Evolutionary conservation across 257 asterid genomes (phyloP).

Genomic region (Salvia hispanica): DNA sequence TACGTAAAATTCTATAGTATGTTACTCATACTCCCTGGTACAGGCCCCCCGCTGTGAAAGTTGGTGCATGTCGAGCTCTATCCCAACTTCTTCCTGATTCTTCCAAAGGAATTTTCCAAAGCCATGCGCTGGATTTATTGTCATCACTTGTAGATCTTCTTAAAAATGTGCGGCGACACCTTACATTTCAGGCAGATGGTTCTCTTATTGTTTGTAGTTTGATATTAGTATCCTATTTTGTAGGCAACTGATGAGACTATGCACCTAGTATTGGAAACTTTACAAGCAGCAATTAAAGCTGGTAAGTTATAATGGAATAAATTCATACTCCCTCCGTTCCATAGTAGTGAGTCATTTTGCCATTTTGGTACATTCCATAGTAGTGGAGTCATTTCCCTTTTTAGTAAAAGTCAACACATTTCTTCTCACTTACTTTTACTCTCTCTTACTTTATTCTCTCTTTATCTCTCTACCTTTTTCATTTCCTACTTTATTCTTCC

Average conservation of each 20-base stretch:
- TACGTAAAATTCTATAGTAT: slow-evolving; percentile 17
- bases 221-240: slow-evolving; percentile 37
- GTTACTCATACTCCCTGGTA: slow-evolving; percentile 31
- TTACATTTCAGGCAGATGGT: slow-evolving; percentile 14
- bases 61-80: slow-evolving; percentile 94
- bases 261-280: slow-evolving; percentile 96
- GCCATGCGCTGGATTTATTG: slow-evolving; percentile 64
- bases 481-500: too few species aligned
- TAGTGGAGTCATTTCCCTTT: too few species aligned
- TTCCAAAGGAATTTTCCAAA: slow-evolving; percentile 58
- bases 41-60: slow-evolving; percentile 93
- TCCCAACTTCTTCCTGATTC: slow-evolving; percentile 83
- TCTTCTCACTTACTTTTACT: too few species aligned
- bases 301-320: slow-evolving; percentile 53
- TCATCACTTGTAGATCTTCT: slow-evolving; percentile 88
- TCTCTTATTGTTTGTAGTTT: slow-evolving; percentile 26
- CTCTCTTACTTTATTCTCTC: too few species aligned
- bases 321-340: too few species aligned
- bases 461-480: too few species aligned
- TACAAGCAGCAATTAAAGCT: slow-evolving; percentile 83
- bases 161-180: slow-evolving; percentile 58
- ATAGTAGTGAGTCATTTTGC: too few species aligned
- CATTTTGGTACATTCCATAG: too few species aligned
- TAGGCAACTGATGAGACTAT: slow-evolving; percentile 98
- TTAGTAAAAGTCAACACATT: too few species aligned